Conservation (phyloP, 805 yeast species). For the Starmerella roubikii region DNA sequence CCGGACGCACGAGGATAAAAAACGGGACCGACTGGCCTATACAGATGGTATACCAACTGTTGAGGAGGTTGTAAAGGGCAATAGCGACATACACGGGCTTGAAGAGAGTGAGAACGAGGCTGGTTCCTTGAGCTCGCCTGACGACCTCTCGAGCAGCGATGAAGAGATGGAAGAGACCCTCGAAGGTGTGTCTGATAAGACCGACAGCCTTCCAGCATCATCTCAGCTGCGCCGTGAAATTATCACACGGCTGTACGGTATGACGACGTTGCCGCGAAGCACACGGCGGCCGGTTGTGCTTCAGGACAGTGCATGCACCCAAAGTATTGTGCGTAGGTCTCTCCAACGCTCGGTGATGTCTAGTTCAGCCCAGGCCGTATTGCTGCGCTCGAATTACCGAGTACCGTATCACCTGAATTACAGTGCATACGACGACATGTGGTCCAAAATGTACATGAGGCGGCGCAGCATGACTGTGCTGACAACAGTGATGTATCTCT, state of each 20-base stretch:
- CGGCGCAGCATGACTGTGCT: constrained; percentile 13
- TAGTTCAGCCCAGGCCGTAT: not conserved
- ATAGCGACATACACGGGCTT: not conserved
- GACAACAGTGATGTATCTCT: constrained; percentile 4
- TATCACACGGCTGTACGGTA: constrained; percentile 3
- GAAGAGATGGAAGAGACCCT: not conserved
- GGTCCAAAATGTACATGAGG: constrained; percentile 1
- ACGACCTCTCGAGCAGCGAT: not conserved
- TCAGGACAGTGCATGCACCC: constrained; percentile 4
- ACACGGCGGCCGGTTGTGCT: constrained; percentile 7
- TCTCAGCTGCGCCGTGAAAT: constrained; percentile 1
- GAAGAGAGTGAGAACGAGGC: not conserved
- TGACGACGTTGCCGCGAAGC: constrained; percentile 10
- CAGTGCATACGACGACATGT: constrained; percentile 5
- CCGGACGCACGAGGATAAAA: not conserved
- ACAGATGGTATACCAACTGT: too few species aligned
- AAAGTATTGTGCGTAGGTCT: constrained; percentile 1
- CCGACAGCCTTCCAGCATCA: not conserved
- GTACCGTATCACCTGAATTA: constrained; percentile 6
- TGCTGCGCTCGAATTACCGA: constrained; percentile 11
- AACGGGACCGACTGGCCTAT: too few species aligned
- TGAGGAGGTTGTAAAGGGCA: not conserved
- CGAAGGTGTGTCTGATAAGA: not conserved
- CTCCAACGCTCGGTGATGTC: not conserved
- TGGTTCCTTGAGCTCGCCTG: not conserved